Base-by-base conservation (phyloP, 169 alveolate genomes). In the Blepharisma undulans region DNA sequence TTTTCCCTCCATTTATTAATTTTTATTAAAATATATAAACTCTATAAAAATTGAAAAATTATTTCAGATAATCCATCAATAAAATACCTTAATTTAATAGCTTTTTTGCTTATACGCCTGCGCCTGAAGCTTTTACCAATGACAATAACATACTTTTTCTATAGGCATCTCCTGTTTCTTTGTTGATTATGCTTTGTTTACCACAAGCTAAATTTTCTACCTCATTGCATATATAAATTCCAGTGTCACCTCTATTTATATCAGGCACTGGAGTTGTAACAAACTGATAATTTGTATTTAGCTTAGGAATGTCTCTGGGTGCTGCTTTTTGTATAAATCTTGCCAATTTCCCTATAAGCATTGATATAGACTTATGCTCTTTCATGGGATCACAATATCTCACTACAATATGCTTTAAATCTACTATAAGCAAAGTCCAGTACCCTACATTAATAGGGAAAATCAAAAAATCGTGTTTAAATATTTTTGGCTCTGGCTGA, bases 381-480 rank as follows among this genome's bases (percentile, higher is more conserved):
- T 48, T 48, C 1, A 30, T 18, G 8, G 89, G 89, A 8, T 82
- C 89, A 82, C 25, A 82, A 30, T 82, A 82, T 30, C 21, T 48
- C 5, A 33, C 89, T 1, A 29, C 29, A 0, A 32, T 36, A 21
- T 22, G 7, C n/a, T 59, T 33, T 19, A 59, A 21, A 30, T 82
- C 36, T 10, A 82, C 78, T 8, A 60, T 60, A 8, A 82, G 33
- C 16, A 82, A 3, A 6, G 89, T 82, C 89, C 89, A 82, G 22
- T 82, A 48, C 19, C 77, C 89, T 34, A n/a, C 22, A 16, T 25
- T n/a, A 1, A 82, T 48, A 1, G 89, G 89, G n/a, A 82, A 82
- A 10, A 82, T 22, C 10, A 82, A 48, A 48, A 48, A 48, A 48
- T 48, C 66, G 10, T 48, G 66, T 18, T 48, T 48, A 48, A 48